phyloP scores from a whole-genome alignment of 208 protist genomes.

The Wallacemonas collosoma region DNA sequence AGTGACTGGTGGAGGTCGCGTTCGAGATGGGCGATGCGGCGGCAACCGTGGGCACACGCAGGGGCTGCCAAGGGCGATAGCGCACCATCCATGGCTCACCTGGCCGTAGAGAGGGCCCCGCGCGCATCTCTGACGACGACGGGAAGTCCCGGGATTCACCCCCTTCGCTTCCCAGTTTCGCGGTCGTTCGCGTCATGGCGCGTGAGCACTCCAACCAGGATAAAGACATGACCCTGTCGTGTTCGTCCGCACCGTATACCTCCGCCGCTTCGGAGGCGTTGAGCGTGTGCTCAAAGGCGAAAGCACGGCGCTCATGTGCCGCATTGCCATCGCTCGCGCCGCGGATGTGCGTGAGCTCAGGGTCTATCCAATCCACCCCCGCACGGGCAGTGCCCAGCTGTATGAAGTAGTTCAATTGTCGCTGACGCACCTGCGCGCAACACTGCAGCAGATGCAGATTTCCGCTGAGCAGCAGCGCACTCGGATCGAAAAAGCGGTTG shows the following conservation, averaged over 20 bases:
- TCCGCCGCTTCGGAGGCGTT: neutral
- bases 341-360: neutral
- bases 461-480: neutral
- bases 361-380: neutral
- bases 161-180: too few relatives aligned
- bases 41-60: neutral
- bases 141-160: too few relatives aligned
- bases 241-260: neutral
- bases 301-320: neutral
- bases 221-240: neutral
- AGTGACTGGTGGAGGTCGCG: neutral
- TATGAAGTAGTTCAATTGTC: neutral
- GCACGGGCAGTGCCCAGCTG: neutral
- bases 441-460: neutral
- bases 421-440: neutral
- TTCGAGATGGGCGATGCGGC: neutral
- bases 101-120: too few relatives aligned
- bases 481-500: constrained; percentile 10
- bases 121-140: too few relatives aligned
- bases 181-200: neutral
- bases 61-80: constrained; percentile 9
- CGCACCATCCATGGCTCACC: neutral
- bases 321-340: neutral
- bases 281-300: neutral
- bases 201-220: constrained; percentile 1